phyloP scores from a whole-genome alignment of 768 basidiomycete genomes.

The Tulasnella sp. region DNA sequence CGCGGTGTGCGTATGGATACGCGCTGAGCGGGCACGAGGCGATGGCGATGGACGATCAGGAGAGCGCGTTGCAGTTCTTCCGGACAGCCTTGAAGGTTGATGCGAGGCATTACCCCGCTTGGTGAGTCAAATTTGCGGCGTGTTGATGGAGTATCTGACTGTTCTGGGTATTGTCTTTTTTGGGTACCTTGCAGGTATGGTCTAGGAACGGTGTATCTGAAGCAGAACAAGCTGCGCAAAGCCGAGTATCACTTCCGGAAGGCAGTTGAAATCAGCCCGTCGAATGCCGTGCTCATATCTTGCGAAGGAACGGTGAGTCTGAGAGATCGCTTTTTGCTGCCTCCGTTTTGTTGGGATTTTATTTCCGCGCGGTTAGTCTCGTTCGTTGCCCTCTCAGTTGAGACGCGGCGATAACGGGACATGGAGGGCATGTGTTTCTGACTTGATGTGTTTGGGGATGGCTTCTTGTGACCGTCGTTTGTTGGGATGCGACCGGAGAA shows the following conservation, averaged over 20 bases:
- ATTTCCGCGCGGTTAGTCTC: not conserved
- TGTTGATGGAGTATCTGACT: not conserved
- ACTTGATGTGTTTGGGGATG: slow-evolving; percentile 1
- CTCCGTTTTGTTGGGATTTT: not conserved
- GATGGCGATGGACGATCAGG: slow-evolving; percentile 80
- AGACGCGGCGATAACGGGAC: not conserved
- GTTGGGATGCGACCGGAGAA: too few relatives aligned
- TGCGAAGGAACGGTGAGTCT: slow-evolving; percentile 88
- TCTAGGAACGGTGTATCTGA: slow-evolving; percentile 90
- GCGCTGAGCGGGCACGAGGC: slow-evolving; percentile 95
- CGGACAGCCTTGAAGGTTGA: slow-evolving; percentile 85
- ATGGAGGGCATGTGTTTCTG: slow-evolving; percentile 7
- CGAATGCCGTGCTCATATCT: slow-evolving; percentile 89
- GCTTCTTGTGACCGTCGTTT: slow-evolving; percentile 5
- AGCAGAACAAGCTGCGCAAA: slow-evolving; percentile 82
- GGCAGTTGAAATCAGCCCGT: slow-evolving; percentile 83
- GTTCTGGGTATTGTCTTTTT: not conserved
- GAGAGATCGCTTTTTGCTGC: not conserved
- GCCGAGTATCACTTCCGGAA: slow-evolving; percentile 96
- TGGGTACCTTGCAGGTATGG: slow-evolving; percentile 67
- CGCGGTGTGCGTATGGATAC: slow-evolving; percentile 87
- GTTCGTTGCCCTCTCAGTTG: not conserved
- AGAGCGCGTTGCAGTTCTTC: slow-evolving; percentile 84
- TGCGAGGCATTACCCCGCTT: slow-evolving; percentile 92
- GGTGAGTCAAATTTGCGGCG: slow-evolving; percentile 43